phyloP scores from a whole-genome alignment of 192 early-diverging fungal species.

The Linnemannia elongata region DNA sequence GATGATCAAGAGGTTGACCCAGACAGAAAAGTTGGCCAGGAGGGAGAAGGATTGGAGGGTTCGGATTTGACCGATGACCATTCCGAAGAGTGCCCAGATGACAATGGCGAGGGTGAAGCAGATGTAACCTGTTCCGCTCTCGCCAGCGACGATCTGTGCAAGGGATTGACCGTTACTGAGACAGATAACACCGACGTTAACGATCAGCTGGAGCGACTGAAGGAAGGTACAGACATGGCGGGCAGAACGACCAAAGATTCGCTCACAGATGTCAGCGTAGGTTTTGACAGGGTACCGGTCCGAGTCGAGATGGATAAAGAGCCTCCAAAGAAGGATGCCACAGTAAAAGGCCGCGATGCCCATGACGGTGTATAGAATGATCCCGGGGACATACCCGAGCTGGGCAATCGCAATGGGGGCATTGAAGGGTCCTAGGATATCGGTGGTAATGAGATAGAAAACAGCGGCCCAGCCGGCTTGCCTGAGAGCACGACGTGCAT shows the following conservation, averaged over 20 bases:
- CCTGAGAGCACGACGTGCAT: constrained; percentile 28
- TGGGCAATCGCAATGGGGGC: constrained; percentile 30
- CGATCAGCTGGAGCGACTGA: constrained; percentile 26
- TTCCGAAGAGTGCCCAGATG: constrained; percentile 36
- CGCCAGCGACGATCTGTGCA: constrained; percentile 16
- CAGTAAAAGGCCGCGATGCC: constrained; percentile 19
- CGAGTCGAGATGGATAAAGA: constrained; percentile 23
- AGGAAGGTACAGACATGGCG: constrained; percentile 19
- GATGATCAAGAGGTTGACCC: constrained; percentile 32
- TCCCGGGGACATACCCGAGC: constrained; percentile 29
- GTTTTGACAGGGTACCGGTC: constrained; percentile 17
- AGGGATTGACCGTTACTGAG: constrained; percentile 32
- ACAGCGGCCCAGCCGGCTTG: constrained; percentile 19
- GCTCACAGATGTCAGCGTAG: constrained; percentile 23
- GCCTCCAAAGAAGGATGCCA: constrained; percentile 16
- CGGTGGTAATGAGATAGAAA: constrained; percentile 43
- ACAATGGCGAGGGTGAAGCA: constrained; percentile 32
- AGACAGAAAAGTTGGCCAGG: constrained; percentile 27
- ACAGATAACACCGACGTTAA: constrained; percentile 31
- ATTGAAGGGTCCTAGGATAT: constrained; percentile 37
- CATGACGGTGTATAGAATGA: constrained; percentile 25
- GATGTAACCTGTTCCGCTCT: constrained; percentile 8
- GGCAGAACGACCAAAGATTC: constrained; percentile 24
- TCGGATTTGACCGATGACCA: constrained; percentile 43
- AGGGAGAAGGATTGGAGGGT: constrained; percentile 31